Base-by-base conservation (phyloP, 73 alveolate species). In the Paraurostyla sp. region DNA sequence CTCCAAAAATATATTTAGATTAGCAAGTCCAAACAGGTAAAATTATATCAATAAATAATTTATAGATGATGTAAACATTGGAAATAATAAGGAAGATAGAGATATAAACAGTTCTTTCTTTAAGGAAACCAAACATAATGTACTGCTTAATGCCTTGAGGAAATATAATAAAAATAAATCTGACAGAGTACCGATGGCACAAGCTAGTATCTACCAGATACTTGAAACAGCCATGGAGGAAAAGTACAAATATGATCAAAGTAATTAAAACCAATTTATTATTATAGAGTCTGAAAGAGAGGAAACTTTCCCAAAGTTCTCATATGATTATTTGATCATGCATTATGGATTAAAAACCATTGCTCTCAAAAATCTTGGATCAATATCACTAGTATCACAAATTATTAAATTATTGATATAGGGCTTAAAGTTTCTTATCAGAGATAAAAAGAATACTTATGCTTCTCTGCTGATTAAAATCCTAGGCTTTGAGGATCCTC, bases 281-380 rank as follows among this genome's bases (percentile, higher is more conserved):
- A 32, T 43, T 38, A 1, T 42, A 38, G 71, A 52, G n/a, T 81
- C 71, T 0, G 91, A 81, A 0, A 40, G 16, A 36, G 91, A 81
- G 33, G 78, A 81, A 51, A 40, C 69, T 27, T 71, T 85, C 58
- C 93, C 93, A 0, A 35, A 85, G 71, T 62, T 85, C 29, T 65
- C 83, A 27, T 71, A 56, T 59, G 93, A 85, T 71, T 85, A 51
- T 38, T 38, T 85, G 35, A 68, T 85, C 49, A 71, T 71, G 76
- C 68, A 45, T 25, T 85, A 85, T 50, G 93, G 93, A 40, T 52
- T 85, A 2, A 56, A 85, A 30, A 85, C 93, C 3, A 85, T 85
- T 0, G 93, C 93, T 15, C 25, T 85, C 20, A 68, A 71, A 57
- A 85, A 85, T 51, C 82, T 85, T 25, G 60, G 69, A 1, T 45